Percentiles rank a stretch among this genome's conserved stretches.
Evolutionary conservation across 2,329 filamentous ascomycete genomes (phyloP).

Genomic region (Epichloe sp.): DNA sequence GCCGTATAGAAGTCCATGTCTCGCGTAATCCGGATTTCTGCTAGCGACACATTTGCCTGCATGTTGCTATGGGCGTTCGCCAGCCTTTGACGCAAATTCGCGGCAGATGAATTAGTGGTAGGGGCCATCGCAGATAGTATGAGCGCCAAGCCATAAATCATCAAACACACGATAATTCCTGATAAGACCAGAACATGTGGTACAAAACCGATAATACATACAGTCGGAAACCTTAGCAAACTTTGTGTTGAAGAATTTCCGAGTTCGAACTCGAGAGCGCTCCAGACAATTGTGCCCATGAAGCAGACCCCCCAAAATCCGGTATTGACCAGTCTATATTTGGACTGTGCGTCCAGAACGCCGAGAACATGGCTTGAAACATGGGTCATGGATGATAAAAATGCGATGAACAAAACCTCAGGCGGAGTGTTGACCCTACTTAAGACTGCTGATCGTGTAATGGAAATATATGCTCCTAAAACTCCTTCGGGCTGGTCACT

Average conservation of each 20-base stretch:
- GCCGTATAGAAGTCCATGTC: conserved; percentile 95
- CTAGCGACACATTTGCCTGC: conserved; percentile 80
- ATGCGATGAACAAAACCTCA: conserved; percentile 73
- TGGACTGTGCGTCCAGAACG: conserved; percentile 65
- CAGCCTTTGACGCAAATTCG: conserved; percentile 47
- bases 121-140: conserved; percentile 48
- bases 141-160: conserved; percentile 69
- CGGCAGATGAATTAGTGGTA: conserved; percentile 12
- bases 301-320: conserved; percentile 84
- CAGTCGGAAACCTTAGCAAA: conserved; percentile 77
- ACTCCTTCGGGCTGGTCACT: conserved; percentile 14
- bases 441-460: conserved; percentile 55
- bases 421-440: conserved; percentile 76
- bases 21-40: conserved; percentile 65
- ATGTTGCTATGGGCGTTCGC: conserved; percentile 69
- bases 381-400: conserved; percentile 84
- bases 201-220: conserved; percentile 89
- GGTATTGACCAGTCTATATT: conserved; percentile 72
- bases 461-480: conserved; percentile 26
- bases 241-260: conserved; percentile 50
- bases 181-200: conserved; percentile 78
- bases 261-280: conserved; percentile 48
- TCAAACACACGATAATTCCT: conserved; percentile 62
- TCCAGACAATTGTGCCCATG: conserved; percentile 74
- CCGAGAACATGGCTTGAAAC: conserved; percentile 74